A percentile compares a stretch with the other conserved stretches of the same genome.
Evolutionary conservation across 2,329 filamentous ascomycete genomes (phyloP).

Genomic region (Sporothrix luriei): DNA sequence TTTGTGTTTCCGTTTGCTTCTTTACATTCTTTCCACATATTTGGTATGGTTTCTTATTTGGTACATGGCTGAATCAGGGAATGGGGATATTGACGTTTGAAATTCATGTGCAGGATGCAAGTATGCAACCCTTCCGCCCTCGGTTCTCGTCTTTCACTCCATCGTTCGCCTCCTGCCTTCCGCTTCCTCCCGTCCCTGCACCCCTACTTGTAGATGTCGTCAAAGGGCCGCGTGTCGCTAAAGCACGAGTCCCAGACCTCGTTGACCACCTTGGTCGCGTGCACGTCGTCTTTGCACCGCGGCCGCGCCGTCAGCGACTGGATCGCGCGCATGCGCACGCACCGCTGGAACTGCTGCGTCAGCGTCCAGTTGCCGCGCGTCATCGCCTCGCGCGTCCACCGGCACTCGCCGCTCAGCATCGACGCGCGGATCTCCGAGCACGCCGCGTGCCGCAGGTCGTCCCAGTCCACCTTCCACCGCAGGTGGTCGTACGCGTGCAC

Average conservation of each 20-base stretch:
- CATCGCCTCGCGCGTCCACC: constrained; percentile 85
- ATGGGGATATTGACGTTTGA: constrained; percentile 21
- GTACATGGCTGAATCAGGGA: constrained; percentile 24
- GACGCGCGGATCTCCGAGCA: constrained; percentile 96
- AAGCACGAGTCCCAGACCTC: constrained; percentile 99
- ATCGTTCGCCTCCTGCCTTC: background rate
- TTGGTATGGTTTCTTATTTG: constrained; percentile 20
- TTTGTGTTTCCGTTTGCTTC: constrained; percentile 20
- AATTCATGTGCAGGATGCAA: constrained; percentile 15
- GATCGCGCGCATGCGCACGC: constrained; percentile 79
- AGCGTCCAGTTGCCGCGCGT: constrained; percentile 82
- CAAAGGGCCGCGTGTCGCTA: constrained; percentile 88
- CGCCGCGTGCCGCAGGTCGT: constrained; percentile 80
- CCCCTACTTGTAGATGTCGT: constrained; percentile 84
- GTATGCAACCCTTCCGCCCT: background rate
- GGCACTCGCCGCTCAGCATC: constrained; percentile 90
- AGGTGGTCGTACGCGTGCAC: constrained; percentile 95
- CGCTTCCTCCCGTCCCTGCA: constrained; percentile 32
- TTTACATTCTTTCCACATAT: background rate
- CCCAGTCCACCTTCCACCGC: constrained; percentile 85
- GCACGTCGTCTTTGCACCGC: constrained; percentile 78
- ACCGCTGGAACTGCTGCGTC: constrained; percentile 91
- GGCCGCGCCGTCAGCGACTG: constrained; percentile 78
- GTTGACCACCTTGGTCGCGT: constrained; percentile 86
- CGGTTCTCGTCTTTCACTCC: too few relatives aligned